Evolutionary conservation across 169 alveolate species (phyloP), one percentile per base, ranked within the genome.

Genomic region (Babesia gibsoni): DNA sequence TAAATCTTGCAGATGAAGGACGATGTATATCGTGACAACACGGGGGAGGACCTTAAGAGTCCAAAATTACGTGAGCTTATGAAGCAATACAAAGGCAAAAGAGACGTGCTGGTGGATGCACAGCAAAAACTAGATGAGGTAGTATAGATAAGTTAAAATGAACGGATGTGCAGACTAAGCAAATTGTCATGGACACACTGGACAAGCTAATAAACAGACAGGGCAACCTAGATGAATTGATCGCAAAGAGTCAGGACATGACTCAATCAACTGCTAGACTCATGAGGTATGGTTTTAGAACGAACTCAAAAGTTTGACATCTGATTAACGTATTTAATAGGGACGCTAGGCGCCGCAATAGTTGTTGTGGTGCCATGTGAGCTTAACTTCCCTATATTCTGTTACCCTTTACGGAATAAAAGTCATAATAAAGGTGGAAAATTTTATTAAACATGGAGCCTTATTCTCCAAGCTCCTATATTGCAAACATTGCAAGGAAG

Each of bases 171-270:
- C 52, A 74, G 86, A 77, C 86, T 0, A 56, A 56, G 46, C 67
- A 54, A 45, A 77, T 77, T 33, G 86, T 77, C 42, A 77, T 77
- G 81, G 86, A 77, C 45, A 77, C 86, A 1, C 22, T 77, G 72
- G 86, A 77, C 41, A 68, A 68, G 25, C 61, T 77, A 22, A 77
- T 77, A 18, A 57, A 56, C 22, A 37, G 86, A 20, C 86, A 77
- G 42, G 86, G 82, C 14, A 67, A 77, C 57, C 73, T 77, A n/a
- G 86, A 77, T 45, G 86, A 66, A 67, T 75, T 77, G 4, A 77
- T 77, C 82, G 86, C 86, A 56, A 77, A 65, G 36, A 77, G 86
- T 30, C 86, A 77, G 73, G 86, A 77, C 61, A 77, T 77, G 86
- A 67, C 86, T 7, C 86, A 77, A 43, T 53, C 75, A 30, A 77